Conservation (phyloP, 192 early-diverging fungal species). For the Coemansia brasiliensis region DNA sequence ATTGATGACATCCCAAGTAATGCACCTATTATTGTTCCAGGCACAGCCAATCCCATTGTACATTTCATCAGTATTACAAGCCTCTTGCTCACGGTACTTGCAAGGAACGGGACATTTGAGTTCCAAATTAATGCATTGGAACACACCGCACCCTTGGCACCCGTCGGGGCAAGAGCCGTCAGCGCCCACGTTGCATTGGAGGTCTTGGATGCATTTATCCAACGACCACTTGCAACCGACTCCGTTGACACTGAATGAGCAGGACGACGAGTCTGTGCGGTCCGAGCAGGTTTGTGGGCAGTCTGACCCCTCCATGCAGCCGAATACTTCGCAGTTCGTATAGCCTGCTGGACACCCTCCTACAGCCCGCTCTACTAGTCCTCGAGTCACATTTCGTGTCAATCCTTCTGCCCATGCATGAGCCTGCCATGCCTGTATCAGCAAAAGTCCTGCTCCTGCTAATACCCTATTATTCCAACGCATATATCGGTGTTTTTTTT, state of each 20-base stretch:
- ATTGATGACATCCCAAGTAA: slow-evolving; percentile 22
- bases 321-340: slow-evolving; percentile 29
- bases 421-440: slow-evolving; percentile 8
- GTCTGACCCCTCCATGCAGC: slow-evolving; percentile 28
- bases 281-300: slow-evolving; percentile 22
- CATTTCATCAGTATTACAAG: slow-evolving; percentile 16
- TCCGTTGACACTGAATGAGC: slow-evolving; percentile 37
- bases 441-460: slow-evolving; percentile 4
- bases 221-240: slow-evolving; percentile 32
- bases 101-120: slow-evolving; percentile 33
- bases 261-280: slow-evolving; percentile 10
- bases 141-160: slow-evolving; percentile 30
- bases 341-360: slow-evolving; percentile 22
- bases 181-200: slow-evolving; percentile 16
- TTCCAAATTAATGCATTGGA: slow-evolving; percentile 32
- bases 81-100: slow-evolving; percentile 1
- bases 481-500: slow-evolving; percentile 6
- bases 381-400: not conserved
- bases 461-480: slow-evolving; percentile 8
- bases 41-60: slow-evolving; percentile 32
- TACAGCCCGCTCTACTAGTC: not conserved
- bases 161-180: slow-evolving; percentile 24
- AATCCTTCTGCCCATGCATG: not conserved
- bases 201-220: slow-evolving; percentile 32
- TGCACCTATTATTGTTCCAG: slow-evolving; percentile 26